A percentile compares a stretch with the other conserved stretches of the same genome.
Evolutionary conservation across 805 yeast species (phyloP).

Genomic region (Candida koratica): DNA sequence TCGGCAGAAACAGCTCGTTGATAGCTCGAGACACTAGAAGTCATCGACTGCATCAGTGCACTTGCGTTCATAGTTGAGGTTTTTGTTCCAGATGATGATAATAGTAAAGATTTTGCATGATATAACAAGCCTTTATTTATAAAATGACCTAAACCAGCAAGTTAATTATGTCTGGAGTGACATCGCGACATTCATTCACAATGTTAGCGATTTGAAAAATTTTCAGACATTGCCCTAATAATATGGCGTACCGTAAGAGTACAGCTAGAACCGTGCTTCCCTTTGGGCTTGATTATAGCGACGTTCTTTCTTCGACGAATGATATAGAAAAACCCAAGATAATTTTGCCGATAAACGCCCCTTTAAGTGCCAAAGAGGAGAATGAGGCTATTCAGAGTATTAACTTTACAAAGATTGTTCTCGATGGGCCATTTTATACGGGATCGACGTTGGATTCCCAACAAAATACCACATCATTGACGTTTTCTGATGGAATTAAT

Average conservation of each 20-base stretch:
- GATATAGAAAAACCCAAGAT: slow-evolving; percentile 40
- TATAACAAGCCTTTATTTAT: slow-evolving; percentile 8
- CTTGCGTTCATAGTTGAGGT: slow-evolving; percentile 3
- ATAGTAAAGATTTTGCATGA: too few species aligned
- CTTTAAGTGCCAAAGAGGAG: slow-evolving; percentile 48
- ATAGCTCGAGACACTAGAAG: not conserved
- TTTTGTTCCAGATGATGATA: too few species aligned
- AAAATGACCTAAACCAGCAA: not conserved
- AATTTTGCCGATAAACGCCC: slow-evolving; percentile 64
- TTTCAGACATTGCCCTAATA: not conserved
- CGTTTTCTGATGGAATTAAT: slow-evolving; percentile 59
- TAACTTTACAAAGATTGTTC: slow-evolving; percentile 49
- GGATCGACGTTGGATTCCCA: slow-evolving; percentile 44
- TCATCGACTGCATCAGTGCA: not conserved
- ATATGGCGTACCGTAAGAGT: slow-evolving; percentile 10
- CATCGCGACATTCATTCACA: not conserved
- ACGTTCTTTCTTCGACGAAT: slow-evolving; percentile 39
- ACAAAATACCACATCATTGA: slow-evolving; percentile 9
- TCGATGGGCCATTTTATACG: slow-evolving; percentile 64
- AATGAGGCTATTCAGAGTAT: slow-evolving; percentile 51
- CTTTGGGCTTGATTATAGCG: slow-evolving; percentile 69
- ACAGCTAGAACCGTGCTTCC: slow-evolving; percentile 45
- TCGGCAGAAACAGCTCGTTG: slow-evolving; percentile 33
- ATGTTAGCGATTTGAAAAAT: too few species aligned
- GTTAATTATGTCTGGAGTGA: not conserved